phyloP scores from a whole-genome alignment of 305 asterid species.

The Euphrasia arctica region DNA sequence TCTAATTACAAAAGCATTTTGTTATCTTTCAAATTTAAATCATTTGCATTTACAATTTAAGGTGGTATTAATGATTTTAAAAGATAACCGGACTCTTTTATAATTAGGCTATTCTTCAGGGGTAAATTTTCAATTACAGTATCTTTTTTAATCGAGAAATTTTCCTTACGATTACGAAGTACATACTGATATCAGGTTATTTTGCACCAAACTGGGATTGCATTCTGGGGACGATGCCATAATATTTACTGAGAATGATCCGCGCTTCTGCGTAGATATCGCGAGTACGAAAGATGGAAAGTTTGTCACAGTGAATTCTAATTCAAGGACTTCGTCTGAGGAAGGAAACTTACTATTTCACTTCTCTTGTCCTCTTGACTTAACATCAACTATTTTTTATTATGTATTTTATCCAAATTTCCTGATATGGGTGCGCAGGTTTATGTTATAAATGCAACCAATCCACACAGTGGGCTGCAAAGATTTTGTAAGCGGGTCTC shows the following conservation, averaged over 20 bases:
- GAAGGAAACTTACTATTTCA: constrained; percentile 61
- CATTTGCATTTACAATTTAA: neutral
- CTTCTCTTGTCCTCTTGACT: constrained; percentile 23
- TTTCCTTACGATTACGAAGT: constrained; percentile 21
- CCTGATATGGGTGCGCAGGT: constrained; percentile 63
- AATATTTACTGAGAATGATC: constrained; percentile 70
- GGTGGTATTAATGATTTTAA: neutral
- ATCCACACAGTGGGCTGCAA: constrained; percentile 46
- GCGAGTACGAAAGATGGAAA: constrained; percentile 90
- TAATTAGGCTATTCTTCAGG: neutral
- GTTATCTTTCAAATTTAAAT: neutral
- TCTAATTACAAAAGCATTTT: neutral
- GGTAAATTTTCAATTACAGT: neutral
- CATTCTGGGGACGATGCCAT: constrained; percentile 41
- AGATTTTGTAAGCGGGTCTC: constrained; percentile 75
- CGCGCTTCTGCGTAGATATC: constrained; percentile 83
- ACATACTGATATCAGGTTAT: constrained; percentile 49
- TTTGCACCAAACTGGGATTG: constrained; percentile 58
- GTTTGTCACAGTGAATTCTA: constrained; percentile 92
- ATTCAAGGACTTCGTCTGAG: constrained; percentile 99
- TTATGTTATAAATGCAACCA: constrained; percentile 56
- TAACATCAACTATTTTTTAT: constrained; percentile 6
- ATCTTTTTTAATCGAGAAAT: neutral
- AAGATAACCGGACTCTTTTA: neutral
- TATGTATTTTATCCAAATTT: constrained; percentile 24